phyloP scores from a whole-genome alignment of 768 basidiomycete species.

The Leccinum disarticulatum region DNA sequence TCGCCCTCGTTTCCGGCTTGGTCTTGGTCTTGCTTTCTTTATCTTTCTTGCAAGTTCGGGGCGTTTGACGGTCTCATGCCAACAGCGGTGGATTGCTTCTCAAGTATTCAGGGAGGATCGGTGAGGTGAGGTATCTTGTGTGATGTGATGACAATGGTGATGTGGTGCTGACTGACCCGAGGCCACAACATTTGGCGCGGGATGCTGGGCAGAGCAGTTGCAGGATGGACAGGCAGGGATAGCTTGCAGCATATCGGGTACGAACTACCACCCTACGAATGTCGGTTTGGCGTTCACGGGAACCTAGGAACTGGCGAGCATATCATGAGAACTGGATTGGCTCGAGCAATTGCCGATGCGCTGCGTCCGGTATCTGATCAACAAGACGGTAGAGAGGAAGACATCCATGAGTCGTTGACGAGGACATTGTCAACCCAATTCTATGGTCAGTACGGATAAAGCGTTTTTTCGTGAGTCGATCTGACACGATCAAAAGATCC shows the following conservation, averaged over 20 bases:
- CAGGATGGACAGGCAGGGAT: constrained; percentile 34
- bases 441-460: constrained; percentile 42
- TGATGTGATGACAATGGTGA: neutral
- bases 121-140: constrained; percentile 51
- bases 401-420: constrained; percentile 57
- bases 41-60: neutral
- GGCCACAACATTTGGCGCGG: constrained; percentile 73
- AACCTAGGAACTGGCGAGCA: constrained; percentile 69
- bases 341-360: constrained; percentile 52
- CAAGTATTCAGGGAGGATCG: constrained; percentile 71
- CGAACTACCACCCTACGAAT: neutral
- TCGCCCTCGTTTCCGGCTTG: neutral
- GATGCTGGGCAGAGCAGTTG: constrained; percentile 65
- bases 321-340: constrained; percentile 58
- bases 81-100: constrained; percentile 76
- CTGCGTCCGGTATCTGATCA: constrained; percentile 25
- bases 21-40: neutral
- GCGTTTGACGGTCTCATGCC: neutral
- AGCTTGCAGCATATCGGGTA: constrained; percentile 70
- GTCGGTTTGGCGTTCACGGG: neutral
- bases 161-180: constrained; percentile 24
- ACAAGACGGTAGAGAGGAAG: constrained; percentile 34
- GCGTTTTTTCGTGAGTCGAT: neutral
- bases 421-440: constrained; percentile 47
- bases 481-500: constrained; percentile 31